Conservation (phyloP, 2,329 filamentous ascomycete genomes). For the Tolypocladium ovalisporum region DNA sequence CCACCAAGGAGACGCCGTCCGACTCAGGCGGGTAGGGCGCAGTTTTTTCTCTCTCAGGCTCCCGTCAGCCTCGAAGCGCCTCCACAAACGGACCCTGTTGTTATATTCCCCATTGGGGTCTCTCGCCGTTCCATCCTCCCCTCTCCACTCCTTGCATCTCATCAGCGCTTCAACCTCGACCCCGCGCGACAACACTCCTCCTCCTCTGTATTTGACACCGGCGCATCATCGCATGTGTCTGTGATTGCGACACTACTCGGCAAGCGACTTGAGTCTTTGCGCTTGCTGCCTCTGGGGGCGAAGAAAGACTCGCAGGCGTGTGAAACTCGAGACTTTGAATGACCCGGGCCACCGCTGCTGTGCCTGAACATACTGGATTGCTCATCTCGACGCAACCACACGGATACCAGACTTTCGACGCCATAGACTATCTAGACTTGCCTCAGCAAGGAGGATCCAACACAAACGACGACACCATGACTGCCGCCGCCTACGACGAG, state of each 20-base stretch:
- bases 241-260: slow-evolving; percentile 22
- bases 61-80: too few species aligned
- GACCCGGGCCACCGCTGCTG: neutral
- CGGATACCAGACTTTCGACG: neutral
- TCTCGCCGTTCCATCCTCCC: neutral
- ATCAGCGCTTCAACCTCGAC: neutral
- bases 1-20: neutral
- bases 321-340: neutral
- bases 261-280: slow-evolving; percentile 60
- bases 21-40: neutral
- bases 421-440: neutral
- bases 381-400: neutral
- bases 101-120: neutral
- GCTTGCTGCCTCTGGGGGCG: slow-evolving; percentile 43
- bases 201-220: neutral
- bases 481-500: neutral
- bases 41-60: neutral
- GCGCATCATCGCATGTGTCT: slow-evolving; percentile 28
- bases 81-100: neutral
- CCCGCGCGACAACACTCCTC: too few species aligned
- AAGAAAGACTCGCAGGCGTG: slow-evolving; percentile 45
- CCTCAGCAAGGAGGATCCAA: neutral
- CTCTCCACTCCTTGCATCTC: neutral
- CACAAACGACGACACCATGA: neutral
- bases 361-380: neutral